Evolutionary conservation across 202 grass and related monocot genomes (phyloP).

Genomic region (Zizania palustris): DNA sequence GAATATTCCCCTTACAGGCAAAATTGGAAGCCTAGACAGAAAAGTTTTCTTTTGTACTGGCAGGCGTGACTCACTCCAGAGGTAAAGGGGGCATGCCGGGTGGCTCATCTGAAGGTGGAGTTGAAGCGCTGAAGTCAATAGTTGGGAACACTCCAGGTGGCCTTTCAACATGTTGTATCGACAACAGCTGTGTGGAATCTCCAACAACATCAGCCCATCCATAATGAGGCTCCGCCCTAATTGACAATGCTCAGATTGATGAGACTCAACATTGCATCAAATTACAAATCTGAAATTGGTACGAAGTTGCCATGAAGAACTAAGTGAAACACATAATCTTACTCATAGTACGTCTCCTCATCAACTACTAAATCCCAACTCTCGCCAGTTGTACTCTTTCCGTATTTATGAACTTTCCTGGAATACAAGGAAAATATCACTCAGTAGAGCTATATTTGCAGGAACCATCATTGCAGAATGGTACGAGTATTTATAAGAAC

Average conservation of each 20-base stretch:
- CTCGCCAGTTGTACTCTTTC: conserved; percentile 92
- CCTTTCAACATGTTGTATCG: conserved; percentile 68
- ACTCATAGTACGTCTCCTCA: conserved; percentile 96
- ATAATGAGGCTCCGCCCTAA: conserved; percentile 81
- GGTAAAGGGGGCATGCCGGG: conserved; percentile 44
- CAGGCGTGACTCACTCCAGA: conserved; percentile 39
- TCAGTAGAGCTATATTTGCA: conserved; percentile 23
- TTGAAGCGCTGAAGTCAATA: conserved; percentile 60
- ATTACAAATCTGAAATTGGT: background rate
- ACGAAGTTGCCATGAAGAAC: background rate
- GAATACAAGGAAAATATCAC: conserved; percentile 22
- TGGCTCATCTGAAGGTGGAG: conserved; percentile 44
- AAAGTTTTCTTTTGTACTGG: conserved; percentile 18
- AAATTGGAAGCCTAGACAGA: conserved; percentile 46
- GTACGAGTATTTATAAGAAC: background rate
- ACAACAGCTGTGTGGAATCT: conserved; percentile 82
- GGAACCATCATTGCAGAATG: too few species aligned
- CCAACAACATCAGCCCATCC: conserved; percentile 94
- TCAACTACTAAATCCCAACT: conserved; percentile 89
- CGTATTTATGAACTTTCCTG: conserved; percentile 97
- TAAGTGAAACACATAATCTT: conserved; percentile 32
- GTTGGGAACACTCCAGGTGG: conserved; percentile 69
- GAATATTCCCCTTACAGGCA: conserved; percentile 42
- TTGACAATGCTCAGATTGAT: background rate
- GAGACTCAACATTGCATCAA: background rate